Percentiles rank a stretch among this genome's conserved stretches.
These are phyloP conservation scores for Zygotorulaspora danielsina DNA, from an alignment of 805 yeast genomes.

Conservation along the genomic window DNA sequence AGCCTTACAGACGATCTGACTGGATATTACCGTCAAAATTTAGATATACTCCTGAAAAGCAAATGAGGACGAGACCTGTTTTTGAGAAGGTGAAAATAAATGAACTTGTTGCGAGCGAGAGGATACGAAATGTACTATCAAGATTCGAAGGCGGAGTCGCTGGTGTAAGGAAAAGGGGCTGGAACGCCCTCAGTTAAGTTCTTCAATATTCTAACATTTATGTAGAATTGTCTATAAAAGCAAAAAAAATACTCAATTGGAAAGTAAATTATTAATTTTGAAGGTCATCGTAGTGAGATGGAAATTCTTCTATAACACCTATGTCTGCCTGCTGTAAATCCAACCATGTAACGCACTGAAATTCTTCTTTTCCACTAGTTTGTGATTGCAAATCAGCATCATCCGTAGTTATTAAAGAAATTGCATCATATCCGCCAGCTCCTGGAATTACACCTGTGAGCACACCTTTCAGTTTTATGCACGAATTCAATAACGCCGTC, in stretches of 20 bases:
- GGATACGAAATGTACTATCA: conserved; percentile 28
- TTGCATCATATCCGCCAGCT: conserved; percentile 97
- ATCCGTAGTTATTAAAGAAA: conserved; percentile 62
- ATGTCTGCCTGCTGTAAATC: conserved; percentile 56
- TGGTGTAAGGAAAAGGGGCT: conserved; percentile 29
- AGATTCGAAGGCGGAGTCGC: conserved; percentile 35
- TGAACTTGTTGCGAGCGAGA: conserved; percentile 26
- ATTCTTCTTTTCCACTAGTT: conserved; percentile 31
- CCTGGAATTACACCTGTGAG: conserved; percentile 98
- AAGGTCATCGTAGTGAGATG: conserved; percentile 28
- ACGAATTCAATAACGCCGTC: conserved; percentile 59
- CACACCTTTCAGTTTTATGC: conserved; percentile 62
- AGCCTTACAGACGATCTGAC: conserved; percentile 36
- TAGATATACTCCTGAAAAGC: conserved; percentile 34
- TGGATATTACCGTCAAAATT: conserved; percentile 32
- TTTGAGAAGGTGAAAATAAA: conserved; percentile 31
- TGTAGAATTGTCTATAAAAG: conserved; percentile 3
- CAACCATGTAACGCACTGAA: conserved; percentile 59
- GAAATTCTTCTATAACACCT: conserved; percentile 53
- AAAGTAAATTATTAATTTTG: background rate
- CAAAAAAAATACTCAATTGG: background rate
- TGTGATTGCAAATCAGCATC: conserved; percentile 34
- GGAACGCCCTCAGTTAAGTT: conserved; percentile 8
- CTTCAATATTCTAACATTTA: background rate
- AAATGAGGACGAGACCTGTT: conserved; percentile 31